A percentile compares a stretch with the other conserved stretches of the same genome.
Evolutionary conservation across 2,329 filamentous ascomycete species (phyloP).

Genomic region (Zymoseptoria ardabiliae): DNA sequence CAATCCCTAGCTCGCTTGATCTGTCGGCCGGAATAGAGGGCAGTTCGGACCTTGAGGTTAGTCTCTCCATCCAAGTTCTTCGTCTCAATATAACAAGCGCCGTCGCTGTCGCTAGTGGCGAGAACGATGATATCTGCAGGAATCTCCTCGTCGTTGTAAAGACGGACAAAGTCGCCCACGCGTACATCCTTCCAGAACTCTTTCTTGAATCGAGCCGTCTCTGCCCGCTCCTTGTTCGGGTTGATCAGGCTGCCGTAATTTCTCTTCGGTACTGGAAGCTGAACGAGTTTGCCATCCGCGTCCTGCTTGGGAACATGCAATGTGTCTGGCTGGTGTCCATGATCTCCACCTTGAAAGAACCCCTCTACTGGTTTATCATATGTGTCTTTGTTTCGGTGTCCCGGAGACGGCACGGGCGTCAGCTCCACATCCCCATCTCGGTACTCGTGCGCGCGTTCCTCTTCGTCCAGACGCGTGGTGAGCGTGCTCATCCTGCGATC

Average conservation of each 20-base stretch:
- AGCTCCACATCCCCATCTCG: slow-evolving; percentile 73
- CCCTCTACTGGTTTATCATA: slow-evolving; percentile 8
- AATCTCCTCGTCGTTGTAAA: slow-evolving; percentile 93
- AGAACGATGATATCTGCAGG: slow-evolving; percentile 89
- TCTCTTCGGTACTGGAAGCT: slow-evolving; percentile 36
- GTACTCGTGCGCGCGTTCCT: slow-evolving; percentile 32
- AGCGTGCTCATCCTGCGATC: slow-evolving; percentile 43
- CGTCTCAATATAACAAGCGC: slow-evolving; percentile 94
- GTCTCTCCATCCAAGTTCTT: slow-evolving; percentile 98
- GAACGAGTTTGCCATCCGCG: slow-evolving; percentile 15
- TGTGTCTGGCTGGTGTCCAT: slow-evolving; percentile 19
- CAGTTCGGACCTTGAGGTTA: slow-evolving; percentile 89
- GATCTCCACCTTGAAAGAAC: slow-evolving; percentile 3
- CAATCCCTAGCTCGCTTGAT: slow-evolving; percentile 88
- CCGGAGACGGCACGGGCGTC: slow-evolving; percentile 82
- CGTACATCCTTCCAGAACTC: slow-evolving; percentile 93
- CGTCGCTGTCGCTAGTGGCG: slow-evolving; percentile 87
- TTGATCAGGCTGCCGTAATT: slow-evolving; percentile 68
- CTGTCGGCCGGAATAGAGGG: slow-evolving; percentile 73
- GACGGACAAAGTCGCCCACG: slow-evolving; percentile 90
- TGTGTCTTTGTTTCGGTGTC: slow-evolving; percentile 34
- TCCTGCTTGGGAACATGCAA: slow-evolving; percentile 24
- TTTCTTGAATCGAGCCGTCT: slow-evolving; percentile 78
- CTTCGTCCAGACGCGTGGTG: slow-evolving; percentile 39
- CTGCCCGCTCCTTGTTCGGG: slow-evolving; percentile 54